Conservation (phyloP, 768 basidiomycete species). For the Polyporus arcularius region DNA sequence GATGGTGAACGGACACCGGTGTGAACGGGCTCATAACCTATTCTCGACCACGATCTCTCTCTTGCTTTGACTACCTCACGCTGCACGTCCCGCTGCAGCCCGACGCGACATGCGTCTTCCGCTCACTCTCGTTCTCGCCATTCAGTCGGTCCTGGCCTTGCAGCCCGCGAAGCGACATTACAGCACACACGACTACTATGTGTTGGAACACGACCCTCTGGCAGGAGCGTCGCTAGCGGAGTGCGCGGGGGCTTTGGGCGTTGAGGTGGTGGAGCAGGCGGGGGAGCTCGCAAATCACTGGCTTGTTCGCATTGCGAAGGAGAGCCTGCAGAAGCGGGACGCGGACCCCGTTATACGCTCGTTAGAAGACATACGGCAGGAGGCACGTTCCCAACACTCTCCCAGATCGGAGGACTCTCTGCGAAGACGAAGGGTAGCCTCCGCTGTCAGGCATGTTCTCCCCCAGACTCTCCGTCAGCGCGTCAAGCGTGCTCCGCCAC, state of each 20-base stretch:
- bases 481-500: constrained; percentile 73
- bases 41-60: constrained; percentile 3
- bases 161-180: constrained; percentile 55
- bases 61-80: background rate
- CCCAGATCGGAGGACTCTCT: constrained; percentile 44
- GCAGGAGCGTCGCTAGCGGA: constrained; percentile 58
- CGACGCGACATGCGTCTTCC: constrained; percentile 23
- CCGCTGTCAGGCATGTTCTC: constrained; percentile 60
- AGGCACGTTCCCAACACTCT: constrained; percentile 22
- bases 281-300: constrained; percentile 84
- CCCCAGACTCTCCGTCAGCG: constrained; percentile 69
- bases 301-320: constrained; percentile 68
- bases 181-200: constrained; percentile 79
- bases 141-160: constrained; percentile 32
- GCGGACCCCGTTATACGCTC: constrained; percentile 51
- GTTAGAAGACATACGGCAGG: constrained; percentile 46
- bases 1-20: constrained; percentile 1
- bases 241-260: constrained; percentile 60
- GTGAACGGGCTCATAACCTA: constrained; percentile 7
- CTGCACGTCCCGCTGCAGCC: constrained; percentile 9
- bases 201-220: constrained; percentile 62
- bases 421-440: constrained; percentile 46
- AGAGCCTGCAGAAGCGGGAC: constrained; percentile 33
- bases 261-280: constrained; percentile 85
- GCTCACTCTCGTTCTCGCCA: constrained; percentile 31